Evolutionary conservation across 148 eudicot species (phyloP).

Genomic region (Camellia lanceoleosa): DNA sequence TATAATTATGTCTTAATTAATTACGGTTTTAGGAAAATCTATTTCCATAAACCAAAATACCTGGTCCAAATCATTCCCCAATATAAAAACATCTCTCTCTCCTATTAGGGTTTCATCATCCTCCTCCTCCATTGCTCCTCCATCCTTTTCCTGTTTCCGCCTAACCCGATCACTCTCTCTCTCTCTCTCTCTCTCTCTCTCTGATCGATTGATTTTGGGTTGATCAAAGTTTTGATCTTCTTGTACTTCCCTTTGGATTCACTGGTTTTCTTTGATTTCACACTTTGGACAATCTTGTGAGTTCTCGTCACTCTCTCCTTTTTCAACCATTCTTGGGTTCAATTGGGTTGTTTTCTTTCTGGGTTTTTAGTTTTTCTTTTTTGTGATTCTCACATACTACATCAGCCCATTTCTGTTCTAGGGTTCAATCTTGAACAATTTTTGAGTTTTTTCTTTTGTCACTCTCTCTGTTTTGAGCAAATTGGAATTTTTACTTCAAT

Average conservation of each 20-base stretch:
- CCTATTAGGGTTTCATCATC: constrained; percentile 21
- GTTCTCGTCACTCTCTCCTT: neutral
- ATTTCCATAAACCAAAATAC: neutral
- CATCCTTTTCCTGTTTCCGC: neutral
- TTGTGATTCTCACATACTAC: neutral
- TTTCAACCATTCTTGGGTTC: neutral
- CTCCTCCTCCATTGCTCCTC: neutral
- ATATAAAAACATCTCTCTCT: constrained; percentile 10
- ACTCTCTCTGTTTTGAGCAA: neutral
- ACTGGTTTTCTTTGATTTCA: neutral
- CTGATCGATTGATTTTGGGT: too few relatives aligned
- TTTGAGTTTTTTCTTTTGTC: too few relatives aligned
- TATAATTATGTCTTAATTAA: neutral
- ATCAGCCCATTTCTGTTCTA: constrained; percentile 13
- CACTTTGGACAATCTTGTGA: neutral
- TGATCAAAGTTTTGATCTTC: too few relatives aligned
- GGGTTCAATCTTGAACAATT: neutral
- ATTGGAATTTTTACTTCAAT: too few relatives aligned
- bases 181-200: neutral
- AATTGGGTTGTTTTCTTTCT: neutral
- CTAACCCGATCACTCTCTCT: neutral
- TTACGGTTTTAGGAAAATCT: neutral
- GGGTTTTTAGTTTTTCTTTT: neutral
- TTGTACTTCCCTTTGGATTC: too few relatives aligned
- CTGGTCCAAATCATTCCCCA: constrained; percentile 20